These are phyloP conservation scores for Entoloma clypeatum DNA, from an alignment of 1,284 basidiomycete genomes.

Conservation along the genomic window DNA sequence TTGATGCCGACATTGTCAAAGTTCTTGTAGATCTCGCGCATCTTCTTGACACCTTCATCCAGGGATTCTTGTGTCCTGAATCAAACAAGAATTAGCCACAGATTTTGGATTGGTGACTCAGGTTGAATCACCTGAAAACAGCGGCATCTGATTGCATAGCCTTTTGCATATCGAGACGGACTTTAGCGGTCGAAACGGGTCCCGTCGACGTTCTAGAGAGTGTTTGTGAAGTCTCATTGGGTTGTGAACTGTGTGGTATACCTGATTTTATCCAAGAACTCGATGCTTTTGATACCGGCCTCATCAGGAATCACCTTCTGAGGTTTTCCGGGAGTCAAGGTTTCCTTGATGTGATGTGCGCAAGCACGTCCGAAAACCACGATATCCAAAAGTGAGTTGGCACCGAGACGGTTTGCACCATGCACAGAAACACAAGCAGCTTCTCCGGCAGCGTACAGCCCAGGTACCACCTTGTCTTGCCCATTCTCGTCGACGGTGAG, in stretches of 20 bases:
- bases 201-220: constrained; percentile 68
- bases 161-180: constrained; percentile 97
- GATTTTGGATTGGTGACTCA: neutral
- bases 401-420: constrained; percentile 98
- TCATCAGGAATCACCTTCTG: constrained; percentile 90
- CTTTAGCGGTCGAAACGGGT: constrained; percentile 82
- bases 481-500: constrained; percentile 83
- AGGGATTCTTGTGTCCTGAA: constrained; percentile 83
- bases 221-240: neutral
- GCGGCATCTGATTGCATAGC: constrained; percentile 96
- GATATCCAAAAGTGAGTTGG: constrained; percentile 98
- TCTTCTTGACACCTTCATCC: constrained; percentile 89
- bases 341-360: constrained; percentile 97
- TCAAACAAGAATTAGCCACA: neutral
- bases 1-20: constrained; percentile 93
- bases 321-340: constrained; percentile 82
- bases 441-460: constrained; percentile 98
- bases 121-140: constrained; percentile 69
- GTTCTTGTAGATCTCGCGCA: constrained; percentile 82
- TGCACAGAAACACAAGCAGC: constrained; percentile 99
- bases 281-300: constrained; percentile 84
- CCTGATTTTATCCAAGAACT: constrained; percentile 89
- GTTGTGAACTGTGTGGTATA: constrained; percentile 22
- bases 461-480: constrained; percentile 93
- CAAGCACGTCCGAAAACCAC: constrained; percentile 99